phyloP scores from a whole-genome alignment of 768 basidiomycete species.

The Tylopilus sp. region DNA sequence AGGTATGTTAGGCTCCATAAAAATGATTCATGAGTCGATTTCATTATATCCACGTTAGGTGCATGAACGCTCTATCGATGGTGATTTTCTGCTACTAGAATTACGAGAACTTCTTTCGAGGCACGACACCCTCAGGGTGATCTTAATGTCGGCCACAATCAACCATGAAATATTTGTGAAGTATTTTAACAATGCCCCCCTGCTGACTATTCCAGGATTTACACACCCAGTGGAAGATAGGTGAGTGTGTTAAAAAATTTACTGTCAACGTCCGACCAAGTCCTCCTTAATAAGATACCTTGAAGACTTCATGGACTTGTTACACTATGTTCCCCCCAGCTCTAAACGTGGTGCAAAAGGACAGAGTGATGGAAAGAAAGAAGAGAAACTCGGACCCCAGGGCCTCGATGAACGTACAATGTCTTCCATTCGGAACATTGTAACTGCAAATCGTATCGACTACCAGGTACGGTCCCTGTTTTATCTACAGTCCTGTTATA shows the following conservation, averaged over 20 bases:
- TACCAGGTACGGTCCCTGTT: constrained; percentile 48
- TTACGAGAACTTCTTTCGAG: constrained; percentile 68
- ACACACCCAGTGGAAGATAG: constrained; percentile 74
- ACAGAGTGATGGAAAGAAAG: constrained; percentile 36
- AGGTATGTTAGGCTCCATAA: constrained; percentile 51
- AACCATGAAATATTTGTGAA: constrained; percentile 81
- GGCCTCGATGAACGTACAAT: constrained; percentile 53
- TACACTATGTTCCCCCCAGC: constrained; percentile 52
- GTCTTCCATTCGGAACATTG: constrained; percentile 57
- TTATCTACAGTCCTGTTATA: too few species aligned
- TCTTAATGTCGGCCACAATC: constrained; percentile 95
- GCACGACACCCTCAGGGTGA: constrained; percentile 67
- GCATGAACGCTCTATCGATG: constrained; percentile 89
- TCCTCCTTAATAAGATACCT: constrained; percentile 64
- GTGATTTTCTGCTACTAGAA: constrained; percentile 85
- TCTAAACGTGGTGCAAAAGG: constrained; percentile 31
- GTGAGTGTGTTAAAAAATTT: constrained; percentile 37
- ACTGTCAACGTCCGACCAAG: not conserved
- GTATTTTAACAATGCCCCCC: constrained; percentile 81
- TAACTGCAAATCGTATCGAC: constrained; percentile 64
- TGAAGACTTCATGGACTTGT: constrained; percentile 66
- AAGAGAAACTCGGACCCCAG: constrained; percentile 45
- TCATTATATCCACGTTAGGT: constrained; percentile 44
- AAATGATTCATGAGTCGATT: not conserved
- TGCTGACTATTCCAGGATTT: constrained; percentile 81